Percentiles rank a stretch among this genome's conserved stretches.
Evolutionary conservation across 768 basidiomycete species (phyloP).

Genomic region (Piloderma croceum): DNA sequence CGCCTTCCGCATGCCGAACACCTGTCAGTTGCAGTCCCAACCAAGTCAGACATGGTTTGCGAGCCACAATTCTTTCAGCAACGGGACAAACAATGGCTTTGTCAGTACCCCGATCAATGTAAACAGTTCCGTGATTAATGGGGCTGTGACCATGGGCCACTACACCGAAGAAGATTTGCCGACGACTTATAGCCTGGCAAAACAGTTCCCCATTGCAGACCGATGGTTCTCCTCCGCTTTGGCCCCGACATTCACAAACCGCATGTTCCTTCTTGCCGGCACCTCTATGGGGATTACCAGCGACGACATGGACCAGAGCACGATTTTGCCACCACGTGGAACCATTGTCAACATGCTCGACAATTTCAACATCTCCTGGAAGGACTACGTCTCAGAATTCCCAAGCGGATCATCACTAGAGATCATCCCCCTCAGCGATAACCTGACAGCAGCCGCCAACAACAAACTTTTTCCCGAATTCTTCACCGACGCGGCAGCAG

Average conservation of each 20-base stretch:
- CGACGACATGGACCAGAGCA: conserved; percentile 21
- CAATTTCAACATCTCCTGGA: conserved; percentile 20
- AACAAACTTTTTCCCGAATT: conserved; percentile 23
- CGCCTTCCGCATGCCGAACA: conserved; percentile 17
- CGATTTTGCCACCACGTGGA: too few species aligned
- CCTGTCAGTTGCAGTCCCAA: too few species aligned
- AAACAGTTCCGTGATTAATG: conserved; percentile 21
- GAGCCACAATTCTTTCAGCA: conserved; percentile 20
- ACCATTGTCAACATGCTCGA: conserved; percentile 13
- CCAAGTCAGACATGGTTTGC: too few species aligned
- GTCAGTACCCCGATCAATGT: too few species aligned
- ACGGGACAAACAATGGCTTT: conserved; percentile 21
- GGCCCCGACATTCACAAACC: conserved; percentile 30
- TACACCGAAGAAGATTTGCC: conserved; percentile 19
- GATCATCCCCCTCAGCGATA: conserved; percentile 20
- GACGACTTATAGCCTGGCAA: conserved; percentile 17
- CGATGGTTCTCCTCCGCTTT: conserved; percentile 27
- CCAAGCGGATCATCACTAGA: conserved; percentile 18
- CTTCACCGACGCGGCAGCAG: conserved; percentile 23
- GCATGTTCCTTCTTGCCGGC: conserved; percentile 22
- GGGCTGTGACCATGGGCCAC: conserved; percentile 24
- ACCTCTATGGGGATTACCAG: conserved; percentile 25
- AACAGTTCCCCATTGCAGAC: conserved; percentile 25
- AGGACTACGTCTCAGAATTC: too few species aligned
- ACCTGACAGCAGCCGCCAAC: conserved; percentile 18